Conservation (phyloP, 1,284 basidiomycete genomes). For the Exsudoporus floridanus region DNA sequence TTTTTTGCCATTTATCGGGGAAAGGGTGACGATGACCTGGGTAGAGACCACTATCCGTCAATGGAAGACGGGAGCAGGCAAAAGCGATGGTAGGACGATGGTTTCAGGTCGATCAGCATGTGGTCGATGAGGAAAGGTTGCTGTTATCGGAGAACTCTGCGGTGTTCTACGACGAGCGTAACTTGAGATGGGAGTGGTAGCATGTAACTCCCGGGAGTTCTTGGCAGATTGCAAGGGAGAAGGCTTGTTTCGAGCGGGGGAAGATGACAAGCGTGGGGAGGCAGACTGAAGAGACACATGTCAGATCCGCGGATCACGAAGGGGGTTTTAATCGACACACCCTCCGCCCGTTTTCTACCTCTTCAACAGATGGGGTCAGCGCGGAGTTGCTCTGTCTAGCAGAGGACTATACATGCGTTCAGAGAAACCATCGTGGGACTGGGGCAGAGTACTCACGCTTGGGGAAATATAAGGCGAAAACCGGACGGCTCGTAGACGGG, state of each 20-base stretch:
- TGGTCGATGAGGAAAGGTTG: conserved; percentile 51
- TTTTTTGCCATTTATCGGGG: neutral
- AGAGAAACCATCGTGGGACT: conserved; percentile 2
- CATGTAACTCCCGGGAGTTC: conserved; percentile 39
- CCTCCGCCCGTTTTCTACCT: conserved; percentile 26
- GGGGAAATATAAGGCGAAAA: conserved; percentile 65
- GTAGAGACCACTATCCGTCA: conserved; percentile 11
- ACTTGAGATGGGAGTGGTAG: conserved; percentile 68
- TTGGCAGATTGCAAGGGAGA: conserved; percentile 29
- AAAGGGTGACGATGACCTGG: neutral
- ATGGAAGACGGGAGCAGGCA: conserved; percentile 26
- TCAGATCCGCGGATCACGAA: conserved; percentile 16
- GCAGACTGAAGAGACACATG: conserved; percentile 33
- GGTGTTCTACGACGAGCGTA: conserved; percentile 77
- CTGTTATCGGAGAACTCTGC: conserved; percentile 65
- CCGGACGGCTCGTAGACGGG: conserved; percentile 46
- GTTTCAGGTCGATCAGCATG: conserved; percentile 37
- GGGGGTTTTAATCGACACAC: conserved; percentile 22
- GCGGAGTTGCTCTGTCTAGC: conserved; percentile 24
- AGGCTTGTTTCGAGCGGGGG: conserved; percentile 36
- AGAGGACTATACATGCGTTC: conserved; percentile 19
- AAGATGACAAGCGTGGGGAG: conserved; percentile 48
- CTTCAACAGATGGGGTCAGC: conserved; percentile 20
- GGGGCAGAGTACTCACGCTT: conserved; percentile 44
- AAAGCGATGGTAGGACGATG: conserved; percentile 33